These are phyloP conservation scores for Zymoseptoria passerinii DNA, from an alignment of 2,329 filamentous ascomycete species.

Conservation along the genomic window DNA sequence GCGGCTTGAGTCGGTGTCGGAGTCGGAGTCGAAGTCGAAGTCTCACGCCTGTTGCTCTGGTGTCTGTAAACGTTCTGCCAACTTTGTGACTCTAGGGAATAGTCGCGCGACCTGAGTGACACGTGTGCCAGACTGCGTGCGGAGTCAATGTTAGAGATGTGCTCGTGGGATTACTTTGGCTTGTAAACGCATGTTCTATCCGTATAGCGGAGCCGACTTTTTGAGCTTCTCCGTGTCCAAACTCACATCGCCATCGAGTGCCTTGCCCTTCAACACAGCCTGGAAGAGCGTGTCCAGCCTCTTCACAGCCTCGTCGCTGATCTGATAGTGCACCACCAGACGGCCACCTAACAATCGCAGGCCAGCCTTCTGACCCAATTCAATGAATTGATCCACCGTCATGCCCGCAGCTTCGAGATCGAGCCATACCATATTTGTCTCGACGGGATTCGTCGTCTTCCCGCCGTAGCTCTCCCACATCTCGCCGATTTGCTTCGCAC, in stretches of 20 bases:
- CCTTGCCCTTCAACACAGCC: slow-evolving; percentile 25
- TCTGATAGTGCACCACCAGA: slow-evolving; percentile 65
- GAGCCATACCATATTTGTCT: slow-evolving; percentile 92
- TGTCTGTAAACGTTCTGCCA: no score
- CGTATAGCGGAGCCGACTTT: slow-evolving; percentile 3
- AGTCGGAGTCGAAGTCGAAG: no score
- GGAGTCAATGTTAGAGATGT: no score
- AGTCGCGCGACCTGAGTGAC: no score
- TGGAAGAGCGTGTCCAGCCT: slow-evolving; percentile 50
- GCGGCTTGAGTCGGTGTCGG: background rate
- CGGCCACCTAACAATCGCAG: slow-evolving; percentile 50
- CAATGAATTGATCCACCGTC: slow-evolving; percentile 44
- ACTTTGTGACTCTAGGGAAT: no score
- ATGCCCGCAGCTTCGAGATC: slow-evolving; percentile 58
- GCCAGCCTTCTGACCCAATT: slow-evolving; percentile 49
- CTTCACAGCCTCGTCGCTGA: slow-evolving; percentile 55
- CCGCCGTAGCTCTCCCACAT: slow-evolving; percentile 65
- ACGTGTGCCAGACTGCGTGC: no score
- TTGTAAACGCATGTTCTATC: background rate
- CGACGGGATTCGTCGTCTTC: slow-evolving; percentile 57
- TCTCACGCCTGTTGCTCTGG: no score
- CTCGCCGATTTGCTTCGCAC: slow-evolving; percentile 53
- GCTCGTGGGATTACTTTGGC: no score
- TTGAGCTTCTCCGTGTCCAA: slow-evolving; percentile 11
- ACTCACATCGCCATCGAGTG: slow-evolving; percentile 19